These are phyloP conservation scores for Mycena capillaripes DNA, from an alignment of 768 basidiomycete species.

Conservation along the genomic window DNA sequence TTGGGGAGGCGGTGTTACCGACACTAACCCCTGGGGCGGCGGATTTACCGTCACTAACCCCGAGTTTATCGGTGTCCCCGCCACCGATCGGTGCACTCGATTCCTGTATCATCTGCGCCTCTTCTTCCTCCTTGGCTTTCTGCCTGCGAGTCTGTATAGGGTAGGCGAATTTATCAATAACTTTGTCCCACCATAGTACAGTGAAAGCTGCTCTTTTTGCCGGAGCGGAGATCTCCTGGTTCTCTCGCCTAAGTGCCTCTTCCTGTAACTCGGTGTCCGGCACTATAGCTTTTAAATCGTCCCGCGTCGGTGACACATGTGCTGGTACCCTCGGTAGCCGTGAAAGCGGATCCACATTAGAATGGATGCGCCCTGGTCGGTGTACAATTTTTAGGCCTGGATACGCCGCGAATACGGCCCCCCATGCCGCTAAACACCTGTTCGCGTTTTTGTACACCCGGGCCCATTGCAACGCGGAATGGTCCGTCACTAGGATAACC, in stretches of 20 bases:
- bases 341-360: neutral
- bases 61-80: too few relatives aligned
- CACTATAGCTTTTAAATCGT: neutral
- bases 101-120: too few relatives aligned
- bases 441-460: constrained; percentile 31
- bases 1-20: too few relatives aligned
- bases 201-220: neutral
- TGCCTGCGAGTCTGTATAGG: neutral
- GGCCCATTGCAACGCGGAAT: constrained; percentile 30
- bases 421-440: constrained; percentile 40
- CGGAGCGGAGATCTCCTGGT: neutral
- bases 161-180: neutral
- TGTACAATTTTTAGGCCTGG: constrained; percentile 43
- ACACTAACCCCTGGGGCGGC: too few relatives aligned
- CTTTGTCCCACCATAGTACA: neutral
- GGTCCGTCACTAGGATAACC: too few relatives aligned
- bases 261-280: neutral
- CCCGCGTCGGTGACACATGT: neutral
- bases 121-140: neutral
- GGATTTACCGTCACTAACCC: too few relatives aligned
- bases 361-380: constrained; percentile 44
- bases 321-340: neutral
- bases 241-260: neutral
- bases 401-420: constrained; percentile 43
- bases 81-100: too few relatives aligned